These are phyloP conservation scores for Euphrasia confusa DNA, from an alignment of 257 asterid genomes.

Conservation along the genomic window DNA sequence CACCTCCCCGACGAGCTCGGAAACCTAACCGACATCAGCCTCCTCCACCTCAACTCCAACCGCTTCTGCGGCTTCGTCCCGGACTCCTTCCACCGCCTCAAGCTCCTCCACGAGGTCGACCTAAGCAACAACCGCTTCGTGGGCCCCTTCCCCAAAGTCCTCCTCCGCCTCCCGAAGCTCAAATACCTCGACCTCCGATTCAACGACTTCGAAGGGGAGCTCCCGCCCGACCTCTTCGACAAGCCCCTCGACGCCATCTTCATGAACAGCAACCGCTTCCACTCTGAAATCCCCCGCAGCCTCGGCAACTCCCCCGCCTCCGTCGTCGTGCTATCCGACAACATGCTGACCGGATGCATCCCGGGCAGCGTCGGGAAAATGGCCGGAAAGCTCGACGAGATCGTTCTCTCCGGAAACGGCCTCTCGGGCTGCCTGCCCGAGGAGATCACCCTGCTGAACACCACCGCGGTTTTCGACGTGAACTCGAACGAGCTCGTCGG, in stretches of 20 bases:
- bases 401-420: slow-evolving; percentile 32
- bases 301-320: slow-evolving; percentile 61
- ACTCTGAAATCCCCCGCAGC: slow-evolving; percentile 44
- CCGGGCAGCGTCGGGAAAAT: slow-evolving; percentile 50
- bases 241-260: slow-evolving; percentile 52
- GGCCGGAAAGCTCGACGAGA: slow-evolving; percentile 45
- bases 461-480: slow-evolving; percentile 40
- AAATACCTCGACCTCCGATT: slow-evolving; percentile 69
- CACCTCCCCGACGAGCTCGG: slow-evolving; percentile 80
- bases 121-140: slow-evolving; percentile 87
- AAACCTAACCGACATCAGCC: slow-evolving; percentile 51
- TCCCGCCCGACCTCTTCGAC: slow-evolving; percentile 51
- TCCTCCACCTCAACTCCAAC: slow-evolving; percentile 75
- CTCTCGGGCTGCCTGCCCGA: slow-evolving; percentile 62
- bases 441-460: slow-evolving; percentile 38
- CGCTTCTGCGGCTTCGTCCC: slow-evolving; percentile 86
- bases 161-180: slow-evolving; percentile 36
- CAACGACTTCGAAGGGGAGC: slow-evolving; percentile 76
- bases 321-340: slow-evolving; percentile 42
- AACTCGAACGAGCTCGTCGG: slow-evolving; percentile 40
- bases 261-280: slow-evolving; percentile 48
- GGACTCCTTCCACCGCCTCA: slow-evolving; percentile 34
- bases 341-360: slow-evolving; percentile 49
- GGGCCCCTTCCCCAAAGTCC: slow-evolving; percentile 24
- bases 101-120: slow-evolving; percentile 58